A percentile compares a stretch with the other conserved stretches of the same genome.
Evolutionary conservation across 202 grass and related monocot genomes (phyloP).

Genomic region (Eragrostis tef): DNA sequence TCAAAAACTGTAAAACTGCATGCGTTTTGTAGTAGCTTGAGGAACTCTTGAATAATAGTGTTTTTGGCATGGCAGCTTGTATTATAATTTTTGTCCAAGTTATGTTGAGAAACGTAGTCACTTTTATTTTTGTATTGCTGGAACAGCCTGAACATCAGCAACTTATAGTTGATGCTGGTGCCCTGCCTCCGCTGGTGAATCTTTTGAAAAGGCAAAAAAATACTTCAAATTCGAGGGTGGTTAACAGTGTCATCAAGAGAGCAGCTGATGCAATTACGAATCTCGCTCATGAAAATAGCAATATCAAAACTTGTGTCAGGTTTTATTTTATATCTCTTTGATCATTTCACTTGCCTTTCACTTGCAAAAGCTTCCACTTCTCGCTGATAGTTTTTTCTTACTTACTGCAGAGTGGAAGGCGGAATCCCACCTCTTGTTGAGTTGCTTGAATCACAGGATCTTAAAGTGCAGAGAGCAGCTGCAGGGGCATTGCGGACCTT

Average conservation of each 20-base stretch:
- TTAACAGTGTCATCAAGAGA: constrained; percentile 95
- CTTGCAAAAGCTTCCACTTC: constrained; percentile 25
- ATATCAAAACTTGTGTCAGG: constrained; percentile 98
- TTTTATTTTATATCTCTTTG: constrained; percentile 42
- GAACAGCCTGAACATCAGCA: constrained; percentile 99
- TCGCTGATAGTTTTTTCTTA: constrained; percentile 47
- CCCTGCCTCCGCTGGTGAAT: constrained; percentile 81
- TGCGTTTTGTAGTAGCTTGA: background rate
- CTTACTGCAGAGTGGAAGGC: constrained; percentile 79
- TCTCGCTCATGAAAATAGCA: constrained; percentile 99
- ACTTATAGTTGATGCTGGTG: constrained; percentile 97
- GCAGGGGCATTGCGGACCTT: constrained; percentile 92
- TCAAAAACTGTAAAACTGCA: background rate
- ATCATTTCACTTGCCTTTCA: constrained; percentile 2
- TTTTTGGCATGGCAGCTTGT: constrained; percentile 17
- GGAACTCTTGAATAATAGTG: constrained; percentile 4
- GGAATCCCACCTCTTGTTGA: constrained; percentile 98
- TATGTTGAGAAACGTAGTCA: constrained; percentile 36
- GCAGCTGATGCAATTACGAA: constrained; percentile 99
- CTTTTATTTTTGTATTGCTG: constrained; percentile 28
- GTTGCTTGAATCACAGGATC: constrained; percentile 84
- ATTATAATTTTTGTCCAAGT: constrained; percentile 24
- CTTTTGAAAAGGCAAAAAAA: constrained; percentile 82
- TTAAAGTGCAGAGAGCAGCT: constrained; percentile 99
- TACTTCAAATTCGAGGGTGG: constrained; percentile 67